phyloP scores from a whole-genome alignment of 768 basidiomycete species.

The Clitopilus passeckerianus region DNA sequence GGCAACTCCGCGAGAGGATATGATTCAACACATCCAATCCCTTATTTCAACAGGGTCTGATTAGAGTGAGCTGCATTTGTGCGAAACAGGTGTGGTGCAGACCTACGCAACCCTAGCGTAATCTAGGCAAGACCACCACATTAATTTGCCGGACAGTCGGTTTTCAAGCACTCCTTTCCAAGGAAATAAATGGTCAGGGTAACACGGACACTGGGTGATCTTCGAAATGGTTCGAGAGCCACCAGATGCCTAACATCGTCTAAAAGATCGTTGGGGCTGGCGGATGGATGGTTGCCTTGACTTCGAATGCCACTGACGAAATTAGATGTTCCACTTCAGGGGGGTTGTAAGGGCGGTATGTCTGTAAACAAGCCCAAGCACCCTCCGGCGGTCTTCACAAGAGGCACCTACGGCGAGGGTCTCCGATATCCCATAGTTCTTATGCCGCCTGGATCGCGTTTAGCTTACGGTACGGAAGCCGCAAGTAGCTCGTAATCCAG shows the following conservation, averaged over 20 bases:
- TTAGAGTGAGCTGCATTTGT: background rate
- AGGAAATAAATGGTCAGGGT: background rate
- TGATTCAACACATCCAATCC: too few species aligned
- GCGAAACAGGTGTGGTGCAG: background rate
- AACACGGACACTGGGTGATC: background rate
- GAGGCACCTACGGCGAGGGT: background rate
- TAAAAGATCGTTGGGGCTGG: background rate
- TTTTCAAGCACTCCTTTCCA: background rate
- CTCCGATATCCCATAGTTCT: too few species aligned
- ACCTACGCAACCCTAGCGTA: background rate
- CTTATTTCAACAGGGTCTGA: background rate
- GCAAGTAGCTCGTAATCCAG: background rate
- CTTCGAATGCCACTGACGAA: background rate
- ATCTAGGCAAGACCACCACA: background rate
- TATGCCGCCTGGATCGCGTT: background rate
- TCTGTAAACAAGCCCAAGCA: background rate
- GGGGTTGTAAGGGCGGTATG: background rate
- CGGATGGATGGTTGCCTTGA: background rate
- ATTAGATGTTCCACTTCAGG: background rate
- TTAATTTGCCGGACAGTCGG: background rate
- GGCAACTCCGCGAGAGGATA: too few species aligned
- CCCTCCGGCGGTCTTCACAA: background rate
- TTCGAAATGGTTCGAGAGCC: too few species aligned
- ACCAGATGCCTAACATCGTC: background rate
- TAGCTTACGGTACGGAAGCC: background rate